Base-by-base conservation (phyloP, 1,284 basidiomycete species). In the Naganishia sp. region DNA sequence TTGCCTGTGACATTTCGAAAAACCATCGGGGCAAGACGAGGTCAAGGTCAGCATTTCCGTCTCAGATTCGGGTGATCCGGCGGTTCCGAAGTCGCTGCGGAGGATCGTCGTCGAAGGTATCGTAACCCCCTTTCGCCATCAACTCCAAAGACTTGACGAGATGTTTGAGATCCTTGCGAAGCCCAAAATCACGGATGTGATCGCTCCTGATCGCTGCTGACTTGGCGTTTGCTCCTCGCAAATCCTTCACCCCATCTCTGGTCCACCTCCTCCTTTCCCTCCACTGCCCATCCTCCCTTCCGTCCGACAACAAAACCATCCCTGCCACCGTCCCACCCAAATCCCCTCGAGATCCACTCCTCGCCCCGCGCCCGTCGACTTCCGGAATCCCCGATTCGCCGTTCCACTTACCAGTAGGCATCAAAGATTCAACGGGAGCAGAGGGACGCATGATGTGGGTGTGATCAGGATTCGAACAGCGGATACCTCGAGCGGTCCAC, bases 341-440 rank as follows among this genome's bases (percentile, higher is more conserved):
- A 45, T 46, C 45, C 45, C 18, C 45, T 4, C 23, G 10, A 23
- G 0, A 15, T 7, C 18, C 18, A 18, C 45, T 9, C 45, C 9
- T 15, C 9, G 23, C 7, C 17, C 45, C 45, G 23, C 45, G 15
- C 45, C 13, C 42, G 42, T 23, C 45, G 15, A 15, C 17, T 18
- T 46, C 23, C 28, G 28, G 28, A 39, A 39, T 39, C 2, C 35
- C 35, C 28, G 3, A 28, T 28, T 3, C 35, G 15, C 28, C 85
- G 71, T 73, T 87, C 85, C 81, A 82, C 90, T 88, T 67, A 81
- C 80, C 79, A 35, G 70, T 70, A 68, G 91, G 91, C 90, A 93
- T 93, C 32, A 87, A 88, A 72, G 85, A 84, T 64, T 78, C 78
- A 67, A 83, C 81, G 66, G 83, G 81, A 72, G 82, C 77, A 50